Evolutionary conservation across 1,139 yeast genomes (phyloP).

Genomic region (Geotrichum cucujoidarum): DNA sequence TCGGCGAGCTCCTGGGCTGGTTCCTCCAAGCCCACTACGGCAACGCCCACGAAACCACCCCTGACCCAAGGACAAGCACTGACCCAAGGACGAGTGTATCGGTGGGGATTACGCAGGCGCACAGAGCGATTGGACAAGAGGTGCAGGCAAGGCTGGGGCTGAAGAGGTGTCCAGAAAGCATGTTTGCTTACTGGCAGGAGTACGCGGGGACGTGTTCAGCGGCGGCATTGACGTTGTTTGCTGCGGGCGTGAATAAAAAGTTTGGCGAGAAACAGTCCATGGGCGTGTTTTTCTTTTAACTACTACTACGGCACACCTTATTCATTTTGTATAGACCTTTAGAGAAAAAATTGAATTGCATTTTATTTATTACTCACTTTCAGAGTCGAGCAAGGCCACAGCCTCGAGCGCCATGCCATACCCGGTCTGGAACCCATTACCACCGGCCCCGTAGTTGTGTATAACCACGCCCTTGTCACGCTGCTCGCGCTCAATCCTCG

Average conservation of each 20-base stretch:
- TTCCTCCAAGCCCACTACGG: slow-evolving; percentile 17
- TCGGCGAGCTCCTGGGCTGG: slow-evolving; percentile 18
- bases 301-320: background rate
- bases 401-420: slow-evolving; percentile 18
- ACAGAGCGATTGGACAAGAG: slow-evolving; percentile 7
- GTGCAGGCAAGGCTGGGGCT: slow-evolving; percentile 4
- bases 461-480: slow-evolving; percentile 39
- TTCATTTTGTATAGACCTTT: too few relatives aligned
- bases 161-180: slow-evolving; percentile 9
- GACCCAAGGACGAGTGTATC: too few relatives aligned
- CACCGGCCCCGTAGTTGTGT: slow-evolving; percentile 48
- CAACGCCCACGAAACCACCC: slow-evolving; percentile 16
- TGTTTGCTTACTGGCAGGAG: slow-evolving; percentile 18
- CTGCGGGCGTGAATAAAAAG: slow-evolving; percentile 17
- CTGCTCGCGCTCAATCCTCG: slow-evolving; percentile 49
- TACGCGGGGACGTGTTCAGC: slow-evolving; percentile 15
- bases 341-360: too few relatives aligned
- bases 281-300: slow-evolving; percentile 16
- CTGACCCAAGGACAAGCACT: too few relatives aligned
- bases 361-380: background rate
- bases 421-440: slow-evolving; percentile 50
- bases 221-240: slow-evolving; percentile 15
- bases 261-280: slow-evolving; percentile 12
- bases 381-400: slow-evolving; percentile 4
- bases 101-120: too few relatives aligned